Base-by-base conservation (phyloP, 2,329 filamentous ascomycete species). In the Orbilia quercus region DNA sequence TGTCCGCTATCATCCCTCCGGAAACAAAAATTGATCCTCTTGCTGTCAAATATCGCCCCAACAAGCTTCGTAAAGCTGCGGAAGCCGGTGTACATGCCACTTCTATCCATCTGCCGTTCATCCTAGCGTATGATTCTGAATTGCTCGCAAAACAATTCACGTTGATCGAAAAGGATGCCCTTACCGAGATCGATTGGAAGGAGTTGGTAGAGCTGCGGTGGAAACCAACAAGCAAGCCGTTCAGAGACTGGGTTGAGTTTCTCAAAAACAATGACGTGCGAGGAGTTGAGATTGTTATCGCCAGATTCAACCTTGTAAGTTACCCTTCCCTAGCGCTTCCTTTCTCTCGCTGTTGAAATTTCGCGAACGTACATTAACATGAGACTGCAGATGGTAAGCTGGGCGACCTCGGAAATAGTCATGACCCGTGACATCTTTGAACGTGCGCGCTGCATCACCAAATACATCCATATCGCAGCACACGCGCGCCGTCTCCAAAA, bases 131-230 rank as follows among this genome's bases (percentile, higher is more conserved):
- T 76, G 90, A 92, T 77, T 92, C 91, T 4, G 88, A 91, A 76
- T 83, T 89, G 1, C 84, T 95, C 23, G 91, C 91, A 1, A 89
- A 93, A 79, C 91, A 95, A 77, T 91, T 95, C 76, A 94, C 91
- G 0, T 84, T 95, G 34, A 91, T 95, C 50, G 91, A 95, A 78
- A 93, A 94, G 79, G 91, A 94, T 79, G 91, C 91, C 0, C 83
- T 95, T 20, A 91, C 92, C 76, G 91, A 94, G 80, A 90, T 95
- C 75, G 91, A 94, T 81, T 95, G 91, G 91, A 92, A 90, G 79
- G 91, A 95, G 76, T 83, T 95, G 11, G 91, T 94, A 62, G 90
- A 92, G 62, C 89, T 95, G 84, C 87, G 87, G 55, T 94, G 91
- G 90, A 91, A 91, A 79, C 87, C 92, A 76, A 84, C 86, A 14